phyloP scores from a whole-genome alignment of 2,329 filamentous ascomycete species.

The Colletotrichum horii region DNA sequence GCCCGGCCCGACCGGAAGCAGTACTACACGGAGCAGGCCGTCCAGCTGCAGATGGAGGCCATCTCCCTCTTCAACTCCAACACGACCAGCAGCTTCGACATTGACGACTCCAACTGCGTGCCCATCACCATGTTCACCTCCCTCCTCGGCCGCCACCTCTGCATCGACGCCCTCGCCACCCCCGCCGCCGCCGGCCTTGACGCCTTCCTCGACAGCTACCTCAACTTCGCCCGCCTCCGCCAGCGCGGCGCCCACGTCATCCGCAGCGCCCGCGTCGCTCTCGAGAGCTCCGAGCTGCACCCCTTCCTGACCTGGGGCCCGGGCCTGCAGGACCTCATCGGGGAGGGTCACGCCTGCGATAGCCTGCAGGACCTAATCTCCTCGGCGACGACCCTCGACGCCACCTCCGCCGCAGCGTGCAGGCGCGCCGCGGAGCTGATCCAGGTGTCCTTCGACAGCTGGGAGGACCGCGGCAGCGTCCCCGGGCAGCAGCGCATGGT shows the following conservation, averaged over 20 bases:
- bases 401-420: conserved; percentile 19
- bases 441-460: conserved; percentile 13
- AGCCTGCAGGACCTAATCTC: conserved; percentile 5
- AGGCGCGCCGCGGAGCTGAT: conserved; percentile 25
- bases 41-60: conserved; percentile 32
- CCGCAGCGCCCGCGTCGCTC: background rate
- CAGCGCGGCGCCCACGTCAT: conserved; percentile 26
- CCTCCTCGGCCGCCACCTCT: conserved; percentile 36
- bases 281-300: background rate
- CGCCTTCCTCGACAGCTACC: conserved; percentile 32
- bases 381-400: conserved; percentile 27
- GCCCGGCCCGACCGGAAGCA: conserved; percentile 26
- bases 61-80: background rate
- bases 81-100: conserved; percentile 13
- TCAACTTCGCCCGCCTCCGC: conserved; percentile 31
- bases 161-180: conserved; percentile 36
- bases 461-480: background rate
- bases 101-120: conserved; percentile 34
- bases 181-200: conserved; percentile 26
- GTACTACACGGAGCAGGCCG: conserved; percentile 28
- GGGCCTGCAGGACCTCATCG: background rate
- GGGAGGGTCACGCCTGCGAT: background rate
- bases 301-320: background rate
- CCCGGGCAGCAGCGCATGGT: conserved; percentile 4
- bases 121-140: conserved; percentile 37